Evolutionary conservation across 352 stramenopile genomes (phyloP).

Genomic region (Nothophytophthora sp.): DNA sequence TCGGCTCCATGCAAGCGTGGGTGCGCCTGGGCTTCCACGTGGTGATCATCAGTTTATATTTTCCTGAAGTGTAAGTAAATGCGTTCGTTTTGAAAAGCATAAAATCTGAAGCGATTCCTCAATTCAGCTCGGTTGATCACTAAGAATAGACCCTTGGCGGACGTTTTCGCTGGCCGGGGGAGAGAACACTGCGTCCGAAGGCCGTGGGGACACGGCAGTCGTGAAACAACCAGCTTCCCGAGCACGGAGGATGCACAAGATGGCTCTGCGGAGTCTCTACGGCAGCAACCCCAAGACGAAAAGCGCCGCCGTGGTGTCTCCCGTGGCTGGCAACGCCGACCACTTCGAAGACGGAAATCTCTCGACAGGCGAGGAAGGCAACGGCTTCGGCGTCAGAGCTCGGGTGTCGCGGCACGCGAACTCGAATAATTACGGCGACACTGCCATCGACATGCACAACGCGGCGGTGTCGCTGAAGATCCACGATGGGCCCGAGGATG

Average conservation of each 20-base stretch:
- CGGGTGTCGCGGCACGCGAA: conserved; percentile 4
- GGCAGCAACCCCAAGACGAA: conserved; percentile 38
- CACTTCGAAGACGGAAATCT: conserved; percentile 22
- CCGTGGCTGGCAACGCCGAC: conserved; percentile 42
- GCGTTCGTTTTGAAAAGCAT: background rate
- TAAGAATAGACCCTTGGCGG: conserved; percentile 19
- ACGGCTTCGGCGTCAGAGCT: conserved; percentile 15
- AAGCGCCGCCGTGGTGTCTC: conserved; percentile 51
- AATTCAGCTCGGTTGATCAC: too few relatives aligned
- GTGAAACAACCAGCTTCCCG: conserved; percentile 1
- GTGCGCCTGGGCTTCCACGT: background rate
- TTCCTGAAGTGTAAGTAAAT: background rate
- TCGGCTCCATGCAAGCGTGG: too few relatives aligned
- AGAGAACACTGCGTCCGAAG: conserved; percentile 13
- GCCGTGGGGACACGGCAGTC: background rate
- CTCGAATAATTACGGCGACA: conserved; percentile 17
- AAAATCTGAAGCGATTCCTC: background rate
- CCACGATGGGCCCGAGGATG: conserved; percentile 20
- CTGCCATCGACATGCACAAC: conserved; percentile 3
- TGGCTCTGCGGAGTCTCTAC: conserved; percentile 45
- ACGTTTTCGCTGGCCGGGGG: background rate
- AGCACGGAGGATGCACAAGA: conserved; percentile 36
- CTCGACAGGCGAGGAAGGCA: conserved; percentile 22
- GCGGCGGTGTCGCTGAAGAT: conserved; percentile 29
- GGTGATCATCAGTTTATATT: background rate